Evolutionary conservation across 352 stramenopile species (phyloP), one percentile per base, ranked within the genome.

Genomic region (Pythium rishiriense): DNA sequence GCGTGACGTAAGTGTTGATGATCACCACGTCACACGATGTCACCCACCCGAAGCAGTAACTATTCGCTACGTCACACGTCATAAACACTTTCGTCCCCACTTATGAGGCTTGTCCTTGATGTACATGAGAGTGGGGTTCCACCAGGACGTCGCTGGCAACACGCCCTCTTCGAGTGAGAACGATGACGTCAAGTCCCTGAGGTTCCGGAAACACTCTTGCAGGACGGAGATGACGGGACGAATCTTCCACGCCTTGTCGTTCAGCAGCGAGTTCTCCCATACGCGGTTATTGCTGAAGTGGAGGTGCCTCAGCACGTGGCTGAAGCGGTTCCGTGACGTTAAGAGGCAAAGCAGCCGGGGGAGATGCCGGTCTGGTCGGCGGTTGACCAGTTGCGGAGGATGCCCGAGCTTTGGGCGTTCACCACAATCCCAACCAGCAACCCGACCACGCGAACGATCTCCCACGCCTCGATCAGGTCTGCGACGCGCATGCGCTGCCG

Each of bases 111-210:
- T 79, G 58, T 76, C 72, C 1, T 67, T 67, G 54, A 72, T 76
- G 28, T 75, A 79, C 61, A 77, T 74, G 2, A 62, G 51, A 0
- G 68, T 77, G 0, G 62, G 76, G 51, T 79, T 73, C 1, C 62
- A 47, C 10, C 37, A 28, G 0, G 65, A 75, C 0, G 70, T 76
- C 0, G 68, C 31, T 8, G 56, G 66, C 12, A 75, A 14, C 1
- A 78, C 62, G 7, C 60, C 70, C 39, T 76, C 64, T 15, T 76
- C 70, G 17, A 81, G n/a, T n/a, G n/a, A n/a, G n/a, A n/a, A 81
- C 0, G 49, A 56, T 14, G 51, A 41, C 12, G 51, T 47, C 37
- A 58, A 26, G 14, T 58, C 51, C 35, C 37, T 49, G 1, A 35
- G 22, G 1, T 22, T 33, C 15, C 51, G 4, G 15, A 58, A 58